Evolutionary conservation across 23 red algal species (phyloP).

Genomic region (Agarophyton chilense): DNA sequence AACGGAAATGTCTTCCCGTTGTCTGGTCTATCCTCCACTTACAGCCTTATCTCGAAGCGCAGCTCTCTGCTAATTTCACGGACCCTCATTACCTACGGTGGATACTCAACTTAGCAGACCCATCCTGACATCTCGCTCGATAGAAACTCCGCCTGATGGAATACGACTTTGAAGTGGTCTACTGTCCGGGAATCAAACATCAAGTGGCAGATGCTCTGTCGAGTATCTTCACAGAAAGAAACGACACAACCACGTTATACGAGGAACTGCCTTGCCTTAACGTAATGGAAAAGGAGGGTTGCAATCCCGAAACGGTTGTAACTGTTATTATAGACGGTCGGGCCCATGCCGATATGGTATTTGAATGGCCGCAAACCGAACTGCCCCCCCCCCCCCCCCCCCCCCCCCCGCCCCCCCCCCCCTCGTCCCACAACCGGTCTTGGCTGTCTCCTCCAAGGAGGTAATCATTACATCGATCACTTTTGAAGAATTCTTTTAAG

Average conservation of each 20-base stretch:
- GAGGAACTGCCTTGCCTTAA: conserved; percentile 24
- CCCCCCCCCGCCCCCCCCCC: too few relatives aligned
- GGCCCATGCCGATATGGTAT: too few relatives aligned
- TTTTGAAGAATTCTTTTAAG: conserved; percentile 3
- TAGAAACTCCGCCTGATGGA: conserved; percentile 18
- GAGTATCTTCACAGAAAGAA: conserved; percentile 9
- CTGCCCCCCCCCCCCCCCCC: too few relatives aligned
- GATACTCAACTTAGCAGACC: conserved; percentile 27
- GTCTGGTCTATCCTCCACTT: conserved; percentile 36
- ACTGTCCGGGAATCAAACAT: conserved; percentile 16
- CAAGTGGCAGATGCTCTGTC: not conserved
- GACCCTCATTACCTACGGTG: conserved; percentile 24
- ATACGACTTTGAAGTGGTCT: conserved; percentile 45
- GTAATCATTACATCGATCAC: not conserved
- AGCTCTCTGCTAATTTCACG: not conserved
- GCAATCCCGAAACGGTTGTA: not conserved
- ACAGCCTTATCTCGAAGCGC: conserved; percentile 39
- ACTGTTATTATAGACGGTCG: not conserved
- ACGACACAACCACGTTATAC: not conserved
- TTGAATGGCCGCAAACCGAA: too few relatives aligned
- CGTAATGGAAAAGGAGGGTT: not conserved
- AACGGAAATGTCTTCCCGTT: conserved; percentile 37
- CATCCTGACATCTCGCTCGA: not conserved
- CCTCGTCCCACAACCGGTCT: too few relatives aligned
- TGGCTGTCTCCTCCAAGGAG: not conserved